Evolutionary conservation across 2,329 filamentous ascomycete genomes (phyloP).

Genomic region (Penicillium decumbens): DNA sequence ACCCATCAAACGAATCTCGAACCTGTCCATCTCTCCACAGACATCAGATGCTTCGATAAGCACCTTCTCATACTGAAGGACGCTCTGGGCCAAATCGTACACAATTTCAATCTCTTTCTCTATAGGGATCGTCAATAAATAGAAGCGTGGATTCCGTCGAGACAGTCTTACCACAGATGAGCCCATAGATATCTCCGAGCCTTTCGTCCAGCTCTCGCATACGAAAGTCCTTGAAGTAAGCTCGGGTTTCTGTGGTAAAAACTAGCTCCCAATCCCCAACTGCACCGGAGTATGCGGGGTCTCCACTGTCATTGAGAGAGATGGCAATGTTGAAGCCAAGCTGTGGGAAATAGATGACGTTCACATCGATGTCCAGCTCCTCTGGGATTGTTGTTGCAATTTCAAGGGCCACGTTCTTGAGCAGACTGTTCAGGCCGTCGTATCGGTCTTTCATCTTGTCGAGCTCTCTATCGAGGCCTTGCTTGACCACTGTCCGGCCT

Average conservation of each 20-base stretch:
- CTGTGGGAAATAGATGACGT: slow-evolving; percentile 87
- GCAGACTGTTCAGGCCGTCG: slow-evolving; percentile 68
- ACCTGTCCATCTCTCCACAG: slow-evolving; percentile 77
- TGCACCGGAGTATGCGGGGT: slow-evolving; percentile 60
- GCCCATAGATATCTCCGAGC: slow-evolving; percentile 78
- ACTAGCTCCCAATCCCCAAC: slow-evolving; percentile 69
- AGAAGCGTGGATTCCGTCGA: background rate
- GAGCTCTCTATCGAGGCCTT: slow-evolving; percentile 67
- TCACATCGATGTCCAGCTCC: slow-evolving; percentile 52
- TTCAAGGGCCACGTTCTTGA: slow-evolving; percentile 63
- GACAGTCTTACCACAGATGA: slow-evolving; percentile 66
- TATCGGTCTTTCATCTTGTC: slow-evolving; percentile 75
- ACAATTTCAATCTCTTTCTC: slow-evolving; percentile 88
- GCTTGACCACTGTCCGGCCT: slow-evolving; percentile 66
- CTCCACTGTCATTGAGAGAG: slow-evolving; percentile 56
- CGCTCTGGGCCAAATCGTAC: slow-evolving; percentile 65
- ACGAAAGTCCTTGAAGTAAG: slow-evolving; percentile 80
- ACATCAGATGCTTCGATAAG: slow-evolving; percentile 69
- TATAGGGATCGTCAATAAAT: slow-evolving; percentile 26
- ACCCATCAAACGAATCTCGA: background rate
- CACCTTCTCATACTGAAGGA: slow-evolving; percentile 64
- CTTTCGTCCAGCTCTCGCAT: slow-evolving; percentile 77
- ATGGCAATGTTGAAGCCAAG: slow-evolving; percentile 84
- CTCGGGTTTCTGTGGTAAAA: slow-evolving; percentile 65
- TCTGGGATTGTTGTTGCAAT: slow-evolving; percentile 61